phyloP scores from a whole-genome alignment of 1,284 basidiomycete species.

The Tilletia caries region DNA sequence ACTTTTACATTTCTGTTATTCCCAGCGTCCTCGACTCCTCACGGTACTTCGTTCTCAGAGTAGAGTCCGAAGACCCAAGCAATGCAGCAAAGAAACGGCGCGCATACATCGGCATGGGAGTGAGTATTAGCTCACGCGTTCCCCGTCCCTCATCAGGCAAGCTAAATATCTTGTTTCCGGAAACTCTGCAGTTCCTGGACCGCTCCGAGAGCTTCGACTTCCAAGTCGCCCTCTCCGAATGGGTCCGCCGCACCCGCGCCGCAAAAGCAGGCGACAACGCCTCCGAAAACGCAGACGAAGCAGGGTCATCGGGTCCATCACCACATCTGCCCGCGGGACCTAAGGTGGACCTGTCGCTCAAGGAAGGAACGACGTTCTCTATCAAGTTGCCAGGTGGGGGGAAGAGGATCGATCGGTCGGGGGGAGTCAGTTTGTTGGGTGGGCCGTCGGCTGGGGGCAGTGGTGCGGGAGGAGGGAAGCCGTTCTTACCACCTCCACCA shows the following conservation, averaged over 20 bases:
- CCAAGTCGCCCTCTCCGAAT: constrained; percentile 76
- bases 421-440: not conserved
- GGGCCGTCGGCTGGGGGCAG: not conserved
- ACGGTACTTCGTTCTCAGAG: constrained; percentile 87
- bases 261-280: constrained; percentile 24
- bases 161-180: too few species aligned
- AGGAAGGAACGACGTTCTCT: constrained; percentile 87
- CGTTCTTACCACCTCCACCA: constrained; percentile 10
- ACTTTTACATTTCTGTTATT: not conserved
- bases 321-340: constrained; percentile 61
- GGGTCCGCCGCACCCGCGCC: constrained; percentile 63
- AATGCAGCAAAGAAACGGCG: constrained; percentile 34
- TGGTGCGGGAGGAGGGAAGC: not conserved
- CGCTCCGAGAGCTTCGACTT: constrained; percentile 50
- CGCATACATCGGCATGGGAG: constrained; percentile 51
- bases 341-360: constrained; percentile 89
- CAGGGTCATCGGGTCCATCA: constrained; percentile 29
- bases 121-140: constrained; percentile 22
- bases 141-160: not conserved
- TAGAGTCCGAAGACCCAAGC: constrained; percentile 58
- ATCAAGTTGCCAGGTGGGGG: constrained; percentile 15
- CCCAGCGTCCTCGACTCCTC: constrained; percentile 79
- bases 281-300: constrained; percentile 36
- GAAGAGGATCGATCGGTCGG: constrained; percentile 1
- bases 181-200: constrained; percentile 48